A percentile compares a stretch with the other conserved stretches of the same genome.
phyloP scores from a whole-genome alignment of 441 rosid species.

The Gossypium gossypioides region DNA sequence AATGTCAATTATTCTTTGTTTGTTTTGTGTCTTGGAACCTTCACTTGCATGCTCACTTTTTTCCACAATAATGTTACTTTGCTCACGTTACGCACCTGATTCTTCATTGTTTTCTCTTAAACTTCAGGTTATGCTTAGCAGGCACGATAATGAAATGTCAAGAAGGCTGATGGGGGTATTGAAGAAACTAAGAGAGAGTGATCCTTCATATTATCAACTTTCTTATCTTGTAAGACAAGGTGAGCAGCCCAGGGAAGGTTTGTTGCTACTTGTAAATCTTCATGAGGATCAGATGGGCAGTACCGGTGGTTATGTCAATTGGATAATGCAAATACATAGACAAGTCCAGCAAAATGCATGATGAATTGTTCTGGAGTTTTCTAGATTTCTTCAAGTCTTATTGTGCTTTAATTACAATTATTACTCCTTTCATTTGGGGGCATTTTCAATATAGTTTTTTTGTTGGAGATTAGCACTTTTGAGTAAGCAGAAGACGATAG shows the following conservation, averaged over 20 bases:
- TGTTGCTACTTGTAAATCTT: slow-evolving; percentile 68
- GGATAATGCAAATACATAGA: slow-evolving; percentile 73
- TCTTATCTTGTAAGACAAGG: slow-evolving; percentile 88
- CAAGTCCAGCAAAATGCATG: slow-evolving; percentile 72
- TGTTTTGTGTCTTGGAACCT: no score
- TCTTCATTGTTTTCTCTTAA: slow-evolving; percentile 9
- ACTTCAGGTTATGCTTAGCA: slow-evolving; percentile 55
- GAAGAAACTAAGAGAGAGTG: slow-evolving; percentile 59
- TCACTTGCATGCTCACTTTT: not conserved
- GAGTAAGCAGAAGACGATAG: not conserved
- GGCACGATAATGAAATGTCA: slow-evolving; percentile 74
- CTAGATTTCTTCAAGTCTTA: not conserved
- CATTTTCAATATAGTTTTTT: not conserved
- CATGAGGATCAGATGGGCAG: slow-evolving; percentile 79
- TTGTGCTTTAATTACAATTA: not conserved
- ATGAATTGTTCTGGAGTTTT: slow-evolving; percentile 14
- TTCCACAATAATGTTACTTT: not conserved
- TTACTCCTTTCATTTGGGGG: not conserved
- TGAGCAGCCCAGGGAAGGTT: slow-evolving; percentile 92
- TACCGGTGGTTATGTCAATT: slow-evolving; percentile 62
- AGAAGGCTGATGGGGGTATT: slow-evolving; percentile 57
- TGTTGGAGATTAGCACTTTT: not conserved
- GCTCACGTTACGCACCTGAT: not conserved
- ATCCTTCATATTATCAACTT: slow-evolving; percentile 63
- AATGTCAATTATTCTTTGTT: no score